These are phyloP conservation scores for Orbilia ellipsospora DNA, from an alignment of 2,329 filamentous ascomycete genomes.

Conservation along the genomic window DNA sequence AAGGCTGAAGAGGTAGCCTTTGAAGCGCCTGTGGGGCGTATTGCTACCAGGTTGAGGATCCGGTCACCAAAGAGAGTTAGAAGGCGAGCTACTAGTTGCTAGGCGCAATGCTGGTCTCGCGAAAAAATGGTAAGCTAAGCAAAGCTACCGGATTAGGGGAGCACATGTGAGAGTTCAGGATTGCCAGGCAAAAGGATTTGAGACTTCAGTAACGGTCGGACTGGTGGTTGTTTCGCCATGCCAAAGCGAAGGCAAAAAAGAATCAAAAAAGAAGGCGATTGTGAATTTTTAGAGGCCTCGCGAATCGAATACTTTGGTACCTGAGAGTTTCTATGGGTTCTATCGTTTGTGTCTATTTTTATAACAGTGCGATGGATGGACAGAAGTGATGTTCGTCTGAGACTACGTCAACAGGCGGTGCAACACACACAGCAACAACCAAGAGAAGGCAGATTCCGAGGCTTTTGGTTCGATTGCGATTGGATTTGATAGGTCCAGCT, in stretches of 20 bases:
- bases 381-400: too few species aligned
- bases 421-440: conserved; percentile 3
- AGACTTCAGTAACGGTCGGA: conserved; percentile 8
- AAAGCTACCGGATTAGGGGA: too few species aligned
- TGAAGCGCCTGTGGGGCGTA: too few species aligned
- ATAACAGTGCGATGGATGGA: too few species aligned
- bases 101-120: neutral
- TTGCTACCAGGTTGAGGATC: neutral
- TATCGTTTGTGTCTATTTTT: too few species aligned
- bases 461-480: neutral
- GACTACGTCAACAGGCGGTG: conserved; percentile 47
- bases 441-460: conserved; percentile 50
- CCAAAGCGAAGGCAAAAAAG: too few species aligned
- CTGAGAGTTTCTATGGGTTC: too few species aligned
- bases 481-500: conserved; percentile 16
- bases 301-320: too few species aligned
- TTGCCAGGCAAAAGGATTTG: conserved; percentile 1
- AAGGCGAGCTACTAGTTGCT: neutral
- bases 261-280: too few species aligned
- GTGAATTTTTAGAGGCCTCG: too few species aligned
- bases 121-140: too few species aligned
- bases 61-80: conserved; percentile 3
- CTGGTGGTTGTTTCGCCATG: neutral
- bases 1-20: too few species aligned
- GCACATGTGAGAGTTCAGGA: neutral